Evolutionary conservation across 345 rosid species (phyloP).

Genomic region (Diplotaxis tenuifolia): DNA sequence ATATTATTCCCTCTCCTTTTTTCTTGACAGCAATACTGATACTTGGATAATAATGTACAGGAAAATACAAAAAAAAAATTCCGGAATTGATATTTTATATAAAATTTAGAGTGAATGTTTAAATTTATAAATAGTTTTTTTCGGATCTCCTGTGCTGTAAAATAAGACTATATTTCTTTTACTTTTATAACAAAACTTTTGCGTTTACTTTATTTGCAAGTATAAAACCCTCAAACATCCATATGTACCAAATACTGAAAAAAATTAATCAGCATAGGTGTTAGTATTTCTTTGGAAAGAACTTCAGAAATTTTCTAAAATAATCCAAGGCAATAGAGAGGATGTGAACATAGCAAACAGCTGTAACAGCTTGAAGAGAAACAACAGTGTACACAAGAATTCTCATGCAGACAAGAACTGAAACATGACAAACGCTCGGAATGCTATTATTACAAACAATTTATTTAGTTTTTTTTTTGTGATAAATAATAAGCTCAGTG

Average conservation of each 20-base stretch:
- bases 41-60: not conserved
- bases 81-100: not conserved
- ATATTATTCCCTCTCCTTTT: not conserved
- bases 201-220: not conserved
- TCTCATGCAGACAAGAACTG: not conserved
- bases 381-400: not conserved
- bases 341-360: not conserved
- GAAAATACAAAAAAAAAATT: too few species aligned
- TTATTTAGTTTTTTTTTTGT: not conserved
- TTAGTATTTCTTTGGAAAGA: not conserved
- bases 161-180: not conserved
- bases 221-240: not conserved
- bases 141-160: not conserved
- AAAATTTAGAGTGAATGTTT: not conserved
- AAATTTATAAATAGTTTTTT: not conserved
- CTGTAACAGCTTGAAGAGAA: not conserved
- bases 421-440: not conserved
- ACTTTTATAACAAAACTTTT: not conserved
- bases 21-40: not conserved
- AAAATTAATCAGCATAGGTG: not conserved
- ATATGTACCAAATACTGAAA: not conserved
- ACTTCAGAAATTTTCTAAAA: not conserved
- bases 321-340: not conserved
- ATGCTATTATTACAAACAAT: conserved; percentile 3
- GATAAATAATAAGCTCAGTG: conserved; percentile 18